Base-by-base conservation (phyloP, 169 alveolate species). In the Cryptosporidium ryanae region DNA sequence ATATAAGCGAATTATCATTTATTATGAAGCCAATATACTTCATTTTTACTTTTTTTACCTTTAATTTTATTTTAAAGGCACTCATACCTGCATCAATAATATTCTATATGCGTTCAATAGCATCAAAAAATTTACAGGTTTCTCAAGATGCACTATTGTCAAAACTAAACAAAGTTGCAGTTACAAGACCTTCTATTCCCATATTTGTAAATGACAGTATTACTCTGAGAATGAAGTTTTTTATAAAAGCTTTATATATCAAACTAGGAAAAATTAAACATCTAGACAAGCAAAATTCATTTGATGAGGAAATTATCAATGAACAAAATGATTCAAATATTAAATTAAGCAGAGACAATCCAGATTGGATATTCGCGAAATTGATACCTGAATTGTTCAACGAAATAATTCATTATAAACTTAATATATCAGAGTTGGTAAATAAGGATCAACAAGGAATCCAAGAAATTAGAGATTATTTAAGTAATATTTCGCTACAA, bases 281-380 rank as follows among this genome's bases (percentile, higher is more conserved):
- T 4, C 13, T 68, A 27, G 82, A 66, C 49, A 21, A 52, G 6
- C 27, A 17, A 52, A 52, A 50, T 31, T 50, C 32, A 31, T 18
- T 68, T 29, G 38, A 50, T 32, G 25, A 68, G 29, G 55, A 49
- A 10, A 29, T 38, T 1, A 44, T 38, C 3, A 29, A 23, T 17
- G 87, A 76, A 23, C 63, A 76, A 34, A 46, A 25, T 31, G 71
- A 59, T 32, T 57, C 43, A 13, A 70, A 76, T 57, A 55, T 59
- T 21, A 34, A 61, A 17, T n/a, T 31, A 54, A 27, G 34, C 1
- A 32, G 48, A 43, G 71, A 38, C 17, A 55, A 76, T 31, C 87
- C 87, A 18, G 87, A 76, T 1, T 76, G 87, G 87, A 76, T 76
- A n/a, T 76, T 76, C 59, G 68, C 87, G 13, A 76, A 76, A 25